phyloP scores from a whole-genome alignment of 2,329 filamentous ascomycete genomes.

The Stemphylium vesicarium region DNA sequence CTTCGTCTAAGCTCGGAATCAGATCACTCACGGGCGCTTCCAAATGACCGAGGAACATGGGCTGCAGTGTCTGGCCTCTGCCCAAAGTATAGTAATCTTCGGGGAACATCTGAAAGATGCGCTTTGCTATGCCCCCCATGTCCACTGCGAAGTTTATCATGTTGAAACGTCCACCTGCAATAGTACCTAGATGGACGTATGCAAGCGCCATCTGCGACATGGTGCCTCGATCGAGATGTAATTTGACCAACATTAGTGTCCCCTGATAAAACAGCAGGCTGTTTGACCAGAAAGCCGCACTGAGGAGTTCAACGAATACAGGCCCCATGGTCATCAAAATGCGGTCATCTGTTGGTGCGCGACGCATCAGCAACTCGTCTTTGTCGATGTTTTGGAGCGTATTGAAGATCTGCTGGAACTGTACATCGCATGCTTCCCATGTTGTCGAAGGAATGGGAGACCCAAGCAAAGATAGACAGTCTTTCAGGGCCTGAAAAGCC shows the following conservation, averaged over 20 bases:
- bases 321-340: constrained; percentile 69
- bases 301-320: constrained; percentile 72
- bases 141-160: constrained; percentile 72
- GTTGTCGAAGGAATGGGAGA: constrained; percentile 69
- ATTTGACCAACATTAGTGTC: constrained; percentile 68
- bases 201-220: constrained; percentile 73
- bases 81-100: constrained; percentile 66
- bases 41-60: constrained; percentile 73
- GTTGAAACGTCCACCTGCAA: constrained; percentile 72
- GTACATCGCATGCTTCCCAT: constrained; percentile 77
- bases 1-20: constrained; percentile 66
- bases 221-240: constrained; percentile 67
- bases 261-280: constrained; percentile 75
- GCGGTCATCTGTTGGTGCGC: constrained; percentile 56
- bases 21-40: constrained; percentile 66
- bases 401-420: constrained; percentile 64
- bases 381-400: constrained; percentile 54
- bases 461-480: constrained; percentile 71
- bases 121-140: constrained; percentile 67
- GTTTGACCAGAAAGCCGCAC: constrained; percentile 76
- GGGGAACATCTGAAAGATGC: constrained; percentile 67
- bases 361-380: constrained; percentile 53
- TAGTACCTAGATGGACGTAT: constrained; percentile 71
- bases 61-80: constrained; percentile 71
- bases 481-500: constrained; percentile 71